Base-by-base conservation (phyloP, 1,284 basidiomycete genomes). In the Pterula multifida region DNA sequence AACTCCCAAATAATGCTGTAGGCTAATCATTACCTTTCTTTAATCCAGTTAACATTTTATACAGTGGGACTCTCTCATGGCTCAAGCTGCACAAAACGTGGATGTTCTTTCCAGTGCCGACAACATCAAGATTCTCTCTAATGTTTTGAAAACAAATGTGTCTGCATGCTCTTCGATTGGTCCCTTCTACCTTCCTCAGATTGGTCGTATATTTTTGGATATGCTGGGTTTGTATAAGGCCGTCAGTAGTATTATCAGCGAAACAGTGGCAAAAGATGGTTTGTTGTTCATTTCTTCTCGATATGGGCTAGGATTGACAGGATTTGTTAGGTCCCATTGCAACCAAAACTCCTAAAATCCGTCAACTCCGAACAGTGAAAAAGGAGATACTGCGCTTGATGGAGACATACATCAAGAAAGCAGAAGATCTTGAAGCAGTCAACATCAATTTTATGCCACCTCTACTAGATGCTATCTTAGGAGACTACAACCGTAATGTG, bases 201-300 rank as follows among this genome's bases (percentile, higher is more conserved):
- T 98, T 47, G 93, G 90, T 9, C 81, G 93, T 39, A 85, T 98
- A 66, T 99, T 97, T 77, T 73, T 98, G 60, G 96, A 99, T 65
- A 97, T 98, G 93, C 79, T 99, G 24, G 95, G 94, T 13, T 71
- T 99, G 53, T 99, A 99, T 75, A 94, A 93, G 65, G 95, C 93
- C 24, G 94, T 98, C 53, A 95, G 91, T 58, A 85, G 90, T n/a
- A 92, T 98, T 60, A 97, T 99, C 63, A 95, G 88, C 61, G 88
- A 93, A 63, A 91, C 90, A 17, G 87, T 98, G 35, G 85, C 83
- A 19, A 80, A 81, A 58, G 89, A 94, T 65, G 89, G 90, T 88
- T 22, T 50, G 75, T 64, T 2, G 15, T 47, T 49, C 49, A 24
- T 25, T 42, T 50, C 22, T 45, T 23, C 24, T 50, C 21, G 3